Conservation (phyloP, 306 rosid species). For the Neltuma alba region DNA sequence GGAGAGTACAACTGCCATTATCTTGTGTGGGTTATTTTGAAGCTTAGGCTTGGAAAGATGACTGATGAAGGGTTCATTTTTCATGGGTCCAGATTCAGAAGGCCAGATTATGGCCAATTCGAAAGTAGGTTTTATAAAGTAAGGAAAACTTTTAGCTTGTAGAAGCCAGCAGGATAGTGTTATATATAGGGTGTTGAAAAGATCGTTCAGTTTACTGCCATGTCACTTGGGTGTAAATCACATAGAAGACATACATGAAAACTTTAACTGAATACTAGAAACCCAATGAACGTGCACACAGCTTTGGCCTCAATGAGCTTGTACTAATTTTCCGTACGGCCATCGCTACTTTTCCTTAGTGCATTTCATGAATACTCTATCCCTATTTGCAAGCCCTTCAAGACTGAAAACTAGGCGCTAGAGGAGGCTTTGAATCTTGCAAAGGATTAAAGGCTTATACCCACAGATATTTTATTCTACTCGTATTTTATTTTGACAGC, state of each 20-base stretch:
- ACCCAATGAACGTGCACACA: neutral
- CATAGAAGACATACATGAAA: neutral
- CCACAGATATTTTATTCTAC: no score
- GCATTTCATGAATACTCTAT: no score
- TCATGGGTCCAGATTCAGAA: neutral
- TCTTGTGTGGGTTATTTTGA: neutral
- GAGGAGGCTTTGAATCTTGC: no score
- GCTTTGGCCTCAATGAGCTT: neutral
- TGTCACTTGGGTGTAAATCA: neutral
- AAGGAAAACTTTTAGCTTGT: neutral
- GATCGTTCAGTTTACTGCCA: neutral
- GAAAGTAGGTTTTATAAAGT: neutral
- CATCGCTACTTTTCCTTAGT: no score
- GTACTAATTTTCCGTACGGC: no score
- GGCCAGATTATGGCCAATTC: neutral
- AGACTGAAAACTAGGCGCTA: no score
- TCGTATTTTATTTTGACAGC: no score
- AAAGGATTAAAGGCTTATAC: no score
- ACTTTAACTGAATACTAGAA: neutral
- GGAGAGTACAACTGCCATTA: neutral
- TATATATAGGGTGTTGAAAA: slow-evolving; percentile 2
- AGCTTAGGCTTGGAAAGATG: neutral
- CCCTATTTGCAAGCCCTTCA: no score
- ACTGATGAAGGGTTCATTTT: neutral
- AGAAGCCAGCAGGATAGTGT: neutral